Evolutionary conservation across 129 eudicot species (phyloP).

Genomic region (Artemisia annua): DNA sequence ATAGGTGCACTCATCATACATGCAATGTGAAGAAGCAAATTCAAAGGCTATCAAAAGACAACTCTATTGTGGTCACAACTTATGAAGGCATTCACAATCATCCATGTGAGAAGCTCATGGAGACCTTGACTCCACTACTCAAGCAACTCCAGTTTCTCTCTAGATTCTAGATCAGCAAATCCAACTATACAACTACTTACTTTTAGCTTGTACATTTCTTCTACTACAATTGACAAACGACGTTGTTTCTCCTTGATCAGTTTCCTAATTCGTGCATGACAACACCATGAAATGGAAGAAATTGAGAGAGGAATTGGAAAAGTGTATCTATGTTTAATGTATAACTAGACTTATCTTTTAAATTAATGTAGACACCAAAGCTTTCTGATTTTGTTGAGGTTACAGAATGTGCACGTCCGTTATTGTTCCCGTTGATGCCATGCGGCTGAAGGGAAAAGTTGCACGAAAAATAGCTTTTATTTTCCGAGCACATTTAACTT

Average conservation of each 20-base stretch:
- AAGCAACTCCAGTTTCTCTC: constrained; percentile 97
- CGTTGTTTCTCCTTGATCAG: background rate
- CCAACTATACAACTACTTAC: constrained; percentile 17
- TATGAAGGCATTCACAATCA: constrained; percentile 95
- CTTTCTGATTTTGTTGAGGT: background rate
- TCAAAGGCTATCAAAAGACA: constrained; percentile 85
- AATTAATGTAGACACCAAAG: background rate
- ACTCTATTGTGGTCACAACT: constrained; percentile 82
- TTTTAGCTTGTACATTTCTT: constrained; percentile 32
- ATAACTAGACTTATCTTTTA: constrained; percentile 8
- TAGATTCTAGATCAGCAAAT: constrained; percentile 49
- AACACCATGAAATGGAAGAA: constrained; percentile 2
- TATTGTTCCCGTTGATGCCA: too few species aligned
- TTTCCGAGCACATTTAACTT: too few species aligned
- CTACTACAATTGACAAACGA: constrained; percentile 25
- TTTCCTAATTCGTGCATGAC: constrained; percentile 15
- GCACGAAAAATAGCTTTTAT: too few species aligned
- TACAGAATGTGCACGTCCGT: background rate
- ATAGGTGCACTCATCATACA: constrained; percentile 94
- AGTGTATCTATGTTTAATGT: constrained; percentile 26
- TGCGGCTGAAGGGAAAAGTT: too few species aligned
- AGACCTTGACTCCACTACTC: constrained; percentile 86
- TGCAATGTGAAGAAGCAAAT: constrained; percentile 99
- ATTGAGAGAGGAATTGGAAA: constrained; percentile 2
- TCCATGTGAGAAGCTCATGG: constrained; percentile 98